Conservation (phyloP, 2,329 filamentous ascomycete genomes). For the Seiridium unicorne region DNA sequence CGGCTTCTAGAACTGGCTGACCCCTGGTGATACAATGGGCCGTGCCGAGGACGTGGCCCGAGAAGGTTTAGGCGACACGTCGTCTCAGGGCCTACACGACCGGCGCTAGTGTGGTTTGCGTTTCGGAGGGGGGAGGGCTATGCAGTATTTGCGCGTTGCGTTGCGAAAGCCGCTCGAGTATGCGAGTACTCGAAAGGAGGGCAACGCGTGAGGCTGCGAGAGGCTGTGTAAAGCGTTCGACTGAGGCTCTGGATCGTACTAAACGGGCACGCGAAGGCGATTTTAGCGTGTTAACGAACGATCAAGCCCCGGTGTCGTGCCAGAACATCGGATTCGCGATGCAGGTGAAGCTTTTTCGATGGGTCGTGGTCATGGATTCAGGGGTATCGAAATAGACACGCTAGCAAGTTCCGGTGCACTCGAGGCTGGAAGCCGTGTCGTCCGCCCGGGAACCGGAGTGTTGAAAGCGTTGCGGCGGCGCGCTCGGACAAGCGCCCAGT, state of each 20-base stretch:
- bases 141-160: not conserved
- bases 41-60: not conserved
- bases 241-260: not conserved
- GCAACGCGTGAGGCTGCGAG: not conserved
- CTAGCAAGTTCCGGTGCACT: no score
- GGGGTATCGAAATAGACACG: not conserved
- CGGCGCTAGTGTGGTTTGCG: not conserved
- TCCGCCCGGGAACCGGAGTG: no score
- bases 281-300: not conserved
- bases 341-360: slow-evolving; percentile 4
- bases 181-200: not conserved
- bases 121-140: not conserved
- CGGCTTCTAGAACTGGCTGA: not conserved
- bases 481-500: no score
- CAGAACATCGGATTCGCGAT: not conserved
- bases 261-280: not conserved
- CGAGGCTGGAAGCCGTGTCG: no score
- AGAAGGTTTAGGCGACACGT: not conserved
- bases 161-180: not conserved
- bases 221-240: not conserved
- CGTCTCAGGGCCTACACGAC: not conserved
- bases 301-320: not conserved
- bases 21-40: slow-evolving; percentile 1
- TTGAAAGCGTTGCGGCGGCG: no score
- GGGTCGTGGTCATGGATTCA: not conserved